Conservation (phyloP, 2,329 filamentous ascomycete species). For the Exophiala sideris region DNA sequence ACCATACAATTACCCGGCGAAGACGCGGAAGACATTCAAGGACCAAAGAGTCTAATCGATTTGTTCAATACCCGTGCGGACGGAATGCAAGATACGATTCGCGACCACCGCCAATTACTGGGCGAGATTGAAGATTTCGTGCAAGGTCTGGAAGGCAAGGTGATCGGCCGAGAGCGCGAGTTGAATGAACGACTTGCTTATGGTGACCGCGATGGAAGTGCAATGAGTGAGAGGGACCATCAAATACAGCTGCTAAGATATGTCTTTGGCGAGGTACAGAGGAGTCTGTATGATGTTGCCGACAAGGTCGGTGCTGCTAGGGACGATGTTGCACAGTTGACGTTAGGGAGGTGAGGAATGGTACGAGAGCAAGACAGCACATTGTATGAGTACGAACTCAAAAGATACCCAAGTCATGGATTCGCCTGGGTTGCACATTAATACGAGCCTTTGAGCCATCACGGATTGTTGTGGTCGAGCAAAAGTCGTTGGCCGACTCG, state of each 20-base stretch:
- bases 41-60: slow-evolving; percentile 58
- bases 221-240: slow-evolving; percentile 43
- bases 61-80: slow-evolving; percentile 63
- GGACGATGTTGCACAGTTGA: slow-evolving; percentile 59
- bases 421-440: too few relatives aligned
- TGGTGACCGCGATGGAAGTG: slow-evolving; percentile 43
- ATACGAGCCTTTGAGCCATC: too few relatives aligned
- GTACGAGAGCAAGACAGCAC: not conserved
- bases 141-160: slow-evolving; percentile 58
- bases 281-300: slow-evolving; percentile 62
- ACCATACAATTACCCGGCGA: slow-evolving; percentile 48
- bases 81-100: slow-evolving; percentile 58
- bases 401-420: too few relatives aligned
- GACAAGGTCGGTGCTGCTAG: slow-evolving; percentile 57
- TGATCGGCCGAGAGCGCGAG: slow-evolving; percentile 30
- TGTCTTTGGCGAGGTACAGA: slow-evolving; percentile 63
- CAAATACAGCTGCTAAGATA: slow-evolving; percentile 41
- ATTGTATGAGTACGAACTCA: too few relatives aligned
- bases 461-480: too few relatives aligned
- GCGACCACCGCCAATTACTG: slow-evolving; percentile 57
- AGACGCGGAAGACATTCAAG: slow-evolving; percentile 41
- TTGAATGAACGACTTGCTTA: slow-evolving; percentile 60
- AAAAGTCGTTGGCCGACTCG: too few relatives aligned
- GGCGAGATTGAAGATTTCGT: slow-evolving; percentile 65
- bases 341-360: slow-evolving; percentile 33